Evolutionary conservation across 192 early-diverging fungal genomes (phyloP), one percentile per base, ranked within the genome.

Genomic region (Dimargaris verticillata): DNA sequence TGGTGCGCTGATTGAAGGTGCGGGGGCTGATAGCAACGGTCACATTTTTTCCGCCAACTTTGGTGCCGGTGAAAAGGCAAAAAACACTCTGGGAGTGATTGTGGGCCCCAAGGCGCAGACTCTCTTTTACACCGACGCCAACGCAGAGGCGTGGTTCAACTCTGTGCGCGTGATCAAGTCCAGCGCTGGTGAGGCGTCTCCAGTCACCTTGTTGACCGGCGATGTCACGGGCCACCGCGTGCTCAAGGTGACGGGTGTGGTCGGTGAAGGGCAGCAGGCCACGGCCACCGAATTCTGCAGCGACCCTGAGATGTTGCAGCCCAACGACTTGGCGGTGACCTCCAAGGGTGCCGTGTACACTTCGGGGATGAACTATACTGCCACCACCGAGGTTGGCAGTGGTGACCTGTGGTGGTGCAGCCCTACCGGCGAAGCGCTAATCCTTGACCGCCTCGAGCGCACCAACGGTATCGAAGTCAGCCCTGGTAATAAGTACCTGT

Each of bases 401-500:
- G 77, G 77, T 47, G 74, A 76, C 43, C 66, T 78, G 50, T 78
- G 77, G 77, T 70, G 68, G 3, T 78, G 77, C 67, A 66, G 66
- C 60, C 28, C 43, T 42, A 44, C 7, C 0, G 77, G 76, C 48
- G 63, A n/a, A 25, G 71, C 78, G 12, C 65, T 0, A 1, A 63
- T 48, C 60, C 64, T 81, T 5, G 66, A 62, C 3, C 9, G 22
- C 12, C 71, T 77, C 51, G 58, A 68, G 22, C 75, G 79, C 52
- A 81, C 79, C 7, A 81, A 81, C 53, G 79, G 79, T 12, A 76
- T 81, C 43, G 79, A 81, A 51, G 65, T 81, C 42, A 73, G 70
- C 59, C 75, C 77, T 5, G 72, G 78, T 49, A 75, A 78, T 45
- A 72, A 68, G 53, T 70, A 63, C 13, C 73, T 81, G 26, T 81